Evolutionary conservation across 179 eudicot species (phyloP).

Genomic region (Dionaea muscipula): DNA sequence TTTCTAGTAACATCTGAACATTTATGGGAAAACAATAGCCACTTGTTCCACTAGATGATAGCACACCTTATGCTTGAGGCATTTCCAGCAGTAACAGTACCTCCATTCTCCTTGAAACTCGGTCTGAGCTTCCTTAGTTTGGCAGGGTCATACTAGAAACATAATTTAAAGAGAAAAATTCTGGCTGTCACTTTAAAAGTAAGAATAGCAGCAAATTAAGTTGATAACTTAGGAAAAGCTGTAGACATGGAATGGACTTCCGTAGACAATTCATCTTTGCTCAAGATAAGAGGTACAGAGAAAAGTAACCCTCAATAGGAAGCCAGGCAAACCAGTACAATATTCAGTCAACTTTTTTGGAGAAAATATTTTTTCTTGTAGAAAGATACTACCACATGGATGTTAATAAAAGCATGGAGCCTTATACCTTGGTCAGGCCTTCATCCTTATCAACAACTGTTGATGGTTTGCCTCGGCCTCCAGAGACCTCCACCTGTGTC

Average conservation of each 20-base stretch:
- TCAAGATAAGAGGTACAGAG: no score
- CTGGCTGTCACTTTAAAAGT: neutral
- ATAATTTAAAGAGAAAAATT: neutral
- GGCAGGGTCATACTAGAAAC: constrained; percentile 33
- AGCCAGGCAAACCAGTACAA: neutral
- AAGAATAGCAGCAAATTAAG: neutral
- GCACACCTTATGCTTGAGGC: constrained; percentile 42
- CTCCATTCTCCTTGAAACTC: constrained; percentile 38
- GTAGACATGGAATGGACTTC: no score
- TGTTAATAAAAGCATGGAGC: neutral
- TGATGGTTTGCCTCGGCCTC: constrained; percentile 40
- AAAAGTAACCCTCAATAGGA: neutral
- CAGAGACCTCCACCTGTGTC: constrained; percentile 36
- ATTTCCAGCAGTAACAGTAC: constrained; percentile 46
- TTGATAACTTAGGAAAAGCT: no score
- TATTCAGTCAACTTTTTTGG: neutral
- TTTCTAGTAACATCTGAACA: neutral
- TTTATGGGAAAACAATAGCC: neutral
- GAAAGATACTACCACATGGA: neutral
- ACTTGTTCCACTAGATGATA: neutral
- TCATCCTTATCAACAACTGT: constrained; percentile 36
- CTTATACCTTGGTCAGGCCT: constrained; percentile 30
- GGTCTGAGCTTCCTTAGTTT: constrained; percentile 42
- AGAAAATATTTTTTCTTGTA: neutral
- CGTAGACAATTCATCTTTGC: no score